These are phyloP conservation scores for Saturnispora diversa DNA, from an alignment of 805 yeast genomes.

Conservation along the genomic window DNA sequence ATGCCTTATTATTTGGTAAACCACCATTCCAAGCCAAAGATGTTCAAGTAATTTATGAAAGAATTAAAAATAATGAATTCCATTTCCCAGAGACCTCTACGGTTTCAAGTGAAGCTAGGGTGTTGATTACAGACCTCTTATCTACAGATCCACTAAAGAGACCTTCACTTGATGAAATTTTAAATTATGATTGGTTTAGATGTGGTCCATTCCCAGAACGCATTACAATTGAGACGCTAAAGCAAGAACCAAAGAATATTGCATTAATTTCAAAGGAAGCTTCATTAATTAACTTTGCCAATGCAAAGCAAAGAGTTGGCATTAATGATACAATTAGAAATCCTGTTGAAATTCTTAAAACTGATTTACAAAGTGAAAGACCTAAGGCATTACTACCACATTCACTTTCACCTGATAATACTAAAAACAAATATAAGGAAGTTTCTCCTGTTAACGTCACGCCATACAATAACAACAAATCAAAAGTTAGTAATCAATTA, in stretches of 20 bases:
- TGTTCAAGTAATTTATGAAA: constrained; percentile 83
- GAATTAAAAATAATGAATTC: constrained; percentile 78
- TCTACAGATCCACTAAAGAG: constrained; percentile 72
- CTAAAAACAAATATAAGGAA: constrained; percentile 79
- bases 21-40: constrained; percentile 98
- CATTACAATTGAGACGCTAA: constrained; percentile 55
- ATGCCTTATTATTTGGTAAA: constrained; percentile 83
- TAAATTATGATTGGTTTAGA: constrained; percentile 79
- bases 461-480: constrained; percentile 17
- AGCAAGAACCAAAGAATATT: constrained; percentile 51
- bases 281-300: constrained; percentile 59
- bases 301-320: constrained; percentile 58
- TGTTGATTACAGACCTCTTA: constrained; percentile 63
- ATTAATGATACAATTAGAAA: constrained; percentile 38
- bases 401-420: constrained; percentile 87
- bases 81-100: constrained; percentile 55
- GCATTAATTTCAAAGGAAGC: constrained; percentile 48
- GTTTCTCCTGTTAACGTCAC: constrained; percentile 30
- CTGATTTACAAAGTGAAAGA: constrained; percentile 62
- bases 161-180: constrained; percentile 71
- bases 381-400: constrained; percentile 71
- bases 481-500: constrained; percentile 24
- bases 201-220: constrained; percentile 69
- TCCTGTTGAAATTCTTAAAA: constrained; percentile 62
- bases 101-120: constrained; percentile 64